A percentile compares a stretch with the other conserved stretches of the same genome.
phyloP scores from a whole-genome alignment of 805 yeast species.

The Candida insectalens region DNA sequence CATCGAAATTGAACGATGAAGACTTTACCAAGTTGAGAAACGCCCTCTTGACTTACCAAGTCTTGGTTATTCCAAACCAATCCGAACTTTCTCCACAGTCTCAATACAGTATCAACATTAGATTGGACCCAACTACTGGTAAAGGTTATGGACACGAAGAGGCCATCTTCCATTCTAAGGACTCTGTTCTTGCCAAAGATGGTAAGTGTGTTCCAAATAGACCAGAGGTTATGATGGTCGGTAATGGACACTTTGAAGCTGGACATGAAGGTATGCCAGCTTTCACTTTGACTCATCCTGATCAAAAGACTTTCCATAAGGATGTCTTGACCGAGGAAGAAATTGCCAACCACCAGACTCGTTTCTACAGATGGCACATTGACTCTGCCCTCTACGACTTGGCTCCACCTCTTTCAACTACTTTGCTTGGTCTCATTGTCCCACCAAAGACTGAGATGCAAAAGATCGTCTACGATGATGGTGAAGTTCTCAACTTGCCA shows the following conservation, averaged over 20 bases:
- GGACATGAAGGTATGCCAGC: slow-evolving; percentile 39
- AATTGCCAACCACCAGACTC: slow-evolving; percentile 52
- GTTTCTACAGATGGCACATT: slow-evolving; percentile 91
- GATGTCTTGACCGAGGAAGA: slow-evolving; percentile 53
- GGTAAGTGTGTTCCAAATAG: slow-evolving; percentile 71
- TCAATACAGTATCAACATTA: slow-evolving; percentile 65
- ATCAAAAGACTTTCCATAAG: slow-evolving; percentile 75
- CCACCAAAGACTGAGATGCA: slow-evolving; percentile 61
- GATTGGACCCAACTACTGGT: slow-evolving; percentile 65
- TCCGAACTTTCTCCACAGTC: slow-evolving; percentile 60
- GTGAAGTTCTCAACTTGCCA: slow-evolving; percentile 54
- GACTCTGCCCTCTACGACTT: slow-evolving; percentile 83
- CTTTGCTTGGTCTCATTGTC: slow-evolving; percentile 72
- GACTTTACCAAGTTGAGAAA: slow-evolving; percentile 55
- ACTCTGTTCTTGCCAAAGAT: slow-evolving; percentile 68
- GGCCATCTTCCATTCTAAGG: slow-evolving; percentile 56
- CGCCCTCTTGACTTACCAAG: slow-evolving; percentile 62
- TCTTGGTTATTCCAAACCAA: slow-evolving; percentile 66
- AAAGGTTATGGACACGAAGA: slow-evolving; percentile 76
- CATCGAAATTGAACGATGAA: slow-evolving; percentile 50
- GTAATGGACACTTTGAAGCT: slow-evolving; percentile 60
- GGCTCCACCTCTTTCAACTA: slow-evolving; percentile 81
- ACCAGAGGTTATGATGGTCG: slow-evolving; percentile 87
- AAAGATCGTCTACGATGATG: slow-evolving; percentile 57
- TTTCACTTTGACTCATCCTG: slow-evolving; percentile 62